Percentiles rank a stretch among this genome's conserved stretches.
Conservation (phyloP, 2,329 filamentous ascomycete genomes). For the Fusarium nematophilum region DNA sequence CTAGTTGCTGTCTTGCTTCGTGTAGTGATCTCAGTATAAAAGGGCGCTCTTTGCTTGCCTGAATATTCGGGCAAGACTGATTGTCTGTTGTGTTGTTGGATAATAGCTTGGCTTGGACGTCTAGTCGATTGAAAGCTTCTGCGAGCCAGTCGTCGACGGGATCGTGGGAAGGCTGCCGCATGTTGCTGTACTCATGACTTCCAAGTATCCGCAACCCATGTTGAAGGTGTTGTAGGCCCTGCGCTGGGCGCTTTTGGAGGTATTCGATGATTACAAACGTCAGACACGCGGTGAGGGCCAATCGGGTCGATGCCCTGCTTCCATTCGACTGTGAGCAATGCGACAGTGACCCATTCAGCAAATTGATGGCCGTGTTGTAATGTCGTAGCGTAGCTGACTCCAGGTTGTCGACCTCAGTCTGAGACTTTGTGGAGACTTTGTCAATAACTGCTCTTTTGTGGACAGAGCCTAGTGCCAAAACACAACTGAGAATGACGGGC, state of each 20-base stretch:
- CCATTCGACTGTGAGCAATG: neutral
- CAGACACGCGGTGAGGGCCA: constrained; percentile 1
- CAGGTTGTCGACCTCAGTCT: too few species aligned
- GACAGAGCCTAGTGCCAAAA: constrained; percentile 9
- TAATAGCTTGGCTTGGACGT: neutral
- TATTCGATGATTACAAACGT: constrained; percentile 8
- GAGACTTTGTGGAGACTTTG: neutral
- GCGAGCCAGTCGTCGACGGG: constrained; percentile 8
- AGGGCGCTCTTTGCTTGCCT: too few species aligned
- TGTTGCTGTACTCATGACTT: neutral
- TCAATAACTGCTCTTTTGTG: constrained; percentile 3
- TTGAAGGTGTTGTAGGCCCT: constrained; percentile 3
- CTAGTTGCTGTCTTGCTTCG: too few species aligned
- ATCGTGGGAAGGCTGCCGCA: neutral
- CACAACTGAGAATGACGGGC: constrained; percentile 6
- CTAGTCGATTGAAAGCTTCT: constrained; percentile 9
- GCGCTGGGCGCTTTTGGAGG: constrained; percentile 1
- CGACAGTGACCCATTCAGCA: constrained; percentile 2
- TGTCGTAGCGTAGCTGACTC: too few species aligned
- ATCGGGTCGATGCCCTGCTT: neutral
- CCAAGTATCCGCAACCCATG: constrained; percentile 7
- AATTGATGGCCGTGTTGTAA: constrained; percentile 14
- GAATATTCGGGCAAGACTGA: too few species aligned
- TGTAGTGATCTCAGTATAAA: too few species aligned
- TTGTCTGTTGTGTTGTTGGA: too few species aligned